Base-by-base conservation (phyloP, 2,329 filamentous ascomycete species). In the Stachybotrys chlorohalonatus region DNA sequence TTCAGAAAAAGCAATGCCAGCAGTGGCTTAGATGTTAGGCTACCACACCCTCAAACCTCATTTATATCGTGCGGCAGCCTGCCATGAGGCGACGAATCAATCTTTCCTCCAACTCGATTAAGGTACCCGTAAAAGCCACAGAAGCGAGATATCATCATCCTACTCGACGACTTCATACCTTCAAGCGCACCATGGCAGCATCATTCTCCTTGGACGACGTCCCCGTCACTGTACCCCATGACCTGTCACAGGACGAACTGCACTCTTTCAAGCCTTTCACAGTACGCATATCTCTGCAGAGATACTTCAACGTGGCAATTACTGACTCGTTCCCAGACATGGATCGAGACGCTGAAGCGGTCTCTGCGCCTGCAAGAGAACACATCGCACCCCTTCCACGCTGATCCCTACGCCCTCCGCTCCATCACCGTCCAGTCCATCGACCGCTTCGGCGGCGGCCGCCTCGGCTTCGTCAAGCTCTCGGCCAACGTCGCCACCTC, bases 401-500 rank as follows among this genome's bases (percentile, higher is more conserved):
- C 60, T 0, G 73, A 77, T 55, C 80, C 81, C 1, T 85, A 84
- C 65, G 55, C 63, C 7, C 75, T 85, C 0, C 74, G 71, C 52
- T 70, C 70, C 56, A 68, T 84, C 57, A 75, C 69, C 0, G 62
- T 84, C 54, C 80, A 84, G 63, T 72, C 79, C 16, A 76, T 75
- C 58, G 81, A 83, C 63, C 66, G 73, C 32, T 84, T 82, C 58
- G 74, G 76, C 32, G 57, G 58, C 24, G 52, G 58, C 9, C 71
- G 74, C 2, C 64, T 85, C 13, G 81, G 81, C 49, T 85, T 85
- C 63, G 62, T 85, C 24, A 85, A 84, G 58, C 65, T 84, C 45
- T 68, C 66, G 3, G 75, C 81, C 7, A 60, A 67, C 2, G 70
- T 85, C 1, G 66, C 68, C 56, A 84, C 82, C 60, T 55, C 58